Conservation (phyloP, 306 rosid genomes). For the Vicia sativa region DNA sequence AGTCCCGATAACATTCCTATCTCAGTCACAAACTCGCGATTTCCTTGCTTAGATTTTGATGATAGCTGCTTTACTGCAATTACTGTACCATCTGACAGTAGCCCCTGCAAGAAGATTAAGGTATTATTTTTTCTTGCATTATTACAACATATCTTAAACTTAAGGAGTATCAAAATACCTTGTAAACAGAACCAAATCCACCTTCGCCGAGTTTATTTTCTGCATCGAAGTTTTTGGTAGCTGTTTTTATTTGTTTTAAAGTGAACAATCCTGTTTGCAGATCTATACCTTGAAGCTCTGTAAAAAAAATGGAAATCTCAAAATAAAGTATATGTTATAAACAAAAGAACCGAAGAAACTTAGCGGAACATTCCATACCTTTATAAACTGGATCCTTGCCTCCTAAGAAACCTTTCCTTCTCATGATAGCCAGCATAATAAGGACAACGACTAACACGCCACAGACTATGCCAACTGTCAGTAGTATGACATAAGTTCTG, state of each 20-base stretch:
- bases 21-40: constrained; percentile 92
- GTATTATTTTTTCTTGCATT: constrained; percentile 20
- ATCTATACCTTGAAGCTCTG: constrained; percentile 83
- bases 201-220: constrained; percentile 90
- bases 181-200: constrained; percentile 91
- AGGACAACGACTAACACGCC: constrained; percentile 49
- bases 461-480: constrained; percentile 42
- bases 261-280: constrained; percentile 85
- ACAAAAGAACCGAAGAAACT: constrained; percentile 16
- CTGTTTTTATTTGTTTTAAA: constrained; percentile 77
- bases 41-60: constrained; percentile 95
- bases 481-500: constrained; percentile 34
- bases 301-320: constrained; percentile 9
- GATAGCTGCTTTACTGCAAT: constrained; percentile 95
- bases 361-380: constrained; percentile 50
- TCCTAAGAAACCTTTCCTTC: constrained; percentile 70
- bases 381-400: constrained; percentile 61
- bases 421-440: constrained; percentile 55
- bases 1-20: constrained; percentile 93
- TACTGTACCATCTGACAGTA: constrained; percentile 74
- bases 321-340: not conserved
- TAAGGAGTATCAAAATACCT: constrained; percentile 50
- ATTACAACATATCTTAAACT: not conserved
- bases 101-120: constrained; percentile 64
- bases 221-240: constrained; percentile 78